Evolutionary conservation across 345 rosid species (phyloP).

Genomic region (Carallia brachiata): DNA sequence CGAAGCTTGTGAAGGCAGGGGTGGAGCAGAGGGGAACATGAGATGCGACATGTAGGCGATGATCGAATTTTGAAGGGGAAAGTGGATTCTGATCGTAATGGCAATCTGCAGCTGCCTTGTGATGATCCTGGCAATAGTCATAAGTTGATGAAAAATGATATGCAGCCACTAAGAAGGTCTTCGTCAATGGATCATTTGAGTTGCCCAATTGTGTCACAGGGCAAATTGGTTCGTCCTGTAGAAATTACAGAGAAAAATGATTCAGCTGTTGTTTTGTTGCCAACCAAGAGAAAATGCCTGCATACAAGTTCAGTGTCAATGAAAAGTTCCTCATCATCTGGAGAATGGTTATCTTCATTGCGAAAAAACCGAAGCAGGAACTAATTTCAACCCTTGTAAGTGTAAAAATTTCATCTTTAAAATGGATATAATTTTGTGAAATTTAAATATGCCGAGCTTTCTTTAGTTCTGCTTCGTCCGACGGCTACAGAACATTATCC

Average conservation of each 20-base stretch:
- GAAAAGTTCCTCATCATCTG: constrained; percentile 49
- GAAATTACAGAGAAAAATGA: constrained; percentile 12
- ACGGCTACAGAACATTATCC: too few relatives aligned
- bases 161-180: constrained; percentile 27
- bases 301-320: constrained; percentile 27
- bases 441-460: too few relatives aligned
- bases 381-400: constrained; percentile 29
- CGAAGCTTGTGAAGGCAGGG: constrained; percentile 32
- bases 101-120: not conserved
- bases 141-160: constrained; percentile 11
- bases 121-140: not conserved
- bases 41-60: constrained; percentile 2
- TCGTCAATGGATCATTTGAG: constrained; percentile 39
- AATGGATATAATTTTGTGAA: not conserved
- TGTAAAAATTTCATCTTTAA: not conserved
- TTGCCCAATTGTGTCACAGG: constrained; percentile 14
- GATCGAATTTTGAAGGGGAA: constrained; percentile 19
- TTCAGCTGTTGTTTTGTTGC: constrained; percentile 8
- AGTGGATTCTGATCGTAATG: constrained; percentile 8
- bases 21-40: constrained; percentile 26
- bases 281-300: constrained; percentile 21
- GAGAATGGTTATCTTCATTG: constrained; percentile 36
- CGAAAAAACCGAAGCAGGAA: constrained; percentile 29
- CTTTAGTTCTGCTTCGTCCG: too few relatives aligned
- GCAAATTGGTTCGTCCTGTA: not conserved